phyloP scores from a whole-genome alignment of 2,329 filamentous ascomycete genomes.

The Ceratocystis lukuohia region DNA sequence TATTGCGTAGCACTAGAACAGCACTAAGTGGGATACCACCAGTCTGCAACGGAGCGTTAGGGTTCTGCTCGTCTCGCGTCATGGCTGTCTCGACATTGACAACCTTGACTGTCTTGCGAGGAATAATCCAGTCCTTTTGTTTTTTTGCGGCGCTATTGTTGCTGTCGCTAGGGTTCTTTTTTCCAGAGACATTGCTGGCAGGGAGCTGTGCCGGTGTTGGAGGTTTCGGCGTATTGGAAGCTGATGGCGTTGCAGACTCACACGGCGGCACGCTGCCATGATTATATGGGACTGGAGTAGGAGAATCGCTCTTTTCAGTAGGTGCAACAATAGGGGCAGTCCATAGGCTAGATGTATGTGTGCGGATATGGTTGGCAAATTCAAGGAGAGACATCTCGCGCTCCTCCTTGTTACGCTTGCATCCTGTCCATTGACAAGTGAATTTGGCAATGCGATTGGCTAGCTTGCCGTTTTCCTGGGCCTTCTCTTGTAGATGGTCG shows the following conservation, averaged over 20 bases:
- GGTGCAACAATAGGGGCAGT: background rate
- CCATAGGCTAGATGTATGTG: conserved; percentile 41
- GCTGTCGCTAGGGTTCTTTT: background rate
- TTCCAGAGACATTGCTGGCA: background rate
- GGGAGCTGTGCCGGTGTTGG: conserved; percentile 14
- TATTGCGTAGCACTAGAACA: conserved; percentile 63
- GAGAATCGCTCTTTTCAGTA: background rate
- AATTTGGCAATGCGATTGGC: conserved; percentile 40
- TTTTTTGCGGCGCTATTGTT: conserved; percentile 18
- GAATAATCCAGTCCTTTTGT: conserved; percentile 35
- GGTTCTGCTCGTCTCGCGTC: conserved; percentile 44
- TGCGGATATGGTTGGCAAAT: conserved; percentile 53
- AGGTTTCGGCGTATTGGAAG: conserved; percentile 4
- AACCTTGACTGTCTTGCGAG: conserved; percentile 42
- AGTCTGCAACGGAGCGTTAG: conserved; percentile 46
- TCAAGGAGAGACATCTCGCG: conserved; percentile 36
- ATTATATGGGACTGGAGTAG: background rate
- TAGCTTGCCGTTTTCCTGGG: conserved; percentile 43
- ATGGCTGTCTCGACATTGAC: conserved; percentile 43
- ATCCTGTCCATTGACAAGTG: conserved; percentile 54
- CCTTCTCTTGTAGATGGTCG: conserved; percentile 46
- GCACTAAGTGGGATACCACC: conserved; percentile 68
- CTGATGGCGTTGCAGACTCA: background rate
- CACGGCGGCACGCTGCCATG: background rate
- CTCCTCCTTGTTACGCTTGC: conserved; percentile 40